phyloP scores from a whole-genome alignment of 306 rosid species.

The Rosa lucieae region DNA sequence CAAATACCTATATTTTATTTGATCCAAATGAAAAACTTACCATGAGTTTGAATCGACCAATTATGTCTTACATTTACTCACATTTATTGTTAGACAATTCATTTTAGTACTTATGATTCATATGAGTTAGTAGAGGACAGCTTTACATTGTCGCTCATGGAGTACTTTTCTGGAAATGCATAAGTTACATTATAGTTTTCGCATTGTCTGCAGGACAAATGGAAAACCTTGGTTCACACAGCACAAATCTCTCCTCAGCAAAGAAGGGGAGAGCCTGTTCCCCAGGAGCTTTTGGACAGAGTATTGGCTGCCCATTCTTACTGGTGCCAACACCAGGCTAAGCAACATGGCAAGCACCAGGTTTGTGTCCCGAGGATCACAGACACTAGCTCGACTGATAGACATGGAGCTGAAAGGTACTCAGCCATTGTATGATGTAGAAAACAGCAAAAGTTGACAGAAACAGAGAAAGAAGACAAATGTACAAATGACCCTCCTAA shows the following conservation, averaged over 20 bases:
- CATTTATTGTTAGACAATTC: background rate
- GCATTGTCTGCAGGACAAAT: conserved; percentile 65
- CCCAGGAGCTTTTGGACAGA: conserved; percentile 82
- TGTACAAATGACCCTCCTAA: conserved; percentile 61
- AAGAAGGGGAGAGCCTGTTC: conserved; percentile 93
- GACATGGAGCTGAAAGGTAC: conserved; percentile 34
- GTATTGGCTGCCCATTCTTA: conserved; percentile 82
- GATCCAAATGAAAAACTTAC: background rate
- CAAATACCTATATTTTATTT: background rate
- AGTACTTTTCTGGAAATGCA: background rate
- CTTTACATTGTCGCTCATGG: background rate
- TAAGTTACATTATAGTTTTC: conserved; percentile 7
- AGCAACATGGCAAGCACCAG: conserved; percentile 62
- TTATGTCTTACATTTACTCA: background rate
- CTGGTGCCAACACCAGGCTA: conserved; percentile 80
- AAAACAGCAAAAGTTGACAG: conserved; percentile 41
- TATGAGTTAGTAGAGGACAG: background rate
- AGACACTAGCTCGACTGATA: conserved; percentile 42
- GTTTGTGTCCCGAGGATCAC: conserved; percentile 42
- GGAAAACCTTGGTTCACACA: conserved; percentile 96
- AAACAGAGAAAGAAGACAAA: conserved; percentile 37
- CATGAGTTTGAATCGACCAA: background rate
- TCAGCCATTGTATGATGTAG: conserved; percentile 47
- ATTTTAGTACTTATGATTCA: background rate
- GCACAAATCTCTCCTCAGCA: conserved; percentile 88